A percentile compares a stretch with the other conserved stretches of the same genome.
Evolutionary conservation across 352 stramenopile species (phyloP).

Genomic region (Phytophthora multivora): DNA sequence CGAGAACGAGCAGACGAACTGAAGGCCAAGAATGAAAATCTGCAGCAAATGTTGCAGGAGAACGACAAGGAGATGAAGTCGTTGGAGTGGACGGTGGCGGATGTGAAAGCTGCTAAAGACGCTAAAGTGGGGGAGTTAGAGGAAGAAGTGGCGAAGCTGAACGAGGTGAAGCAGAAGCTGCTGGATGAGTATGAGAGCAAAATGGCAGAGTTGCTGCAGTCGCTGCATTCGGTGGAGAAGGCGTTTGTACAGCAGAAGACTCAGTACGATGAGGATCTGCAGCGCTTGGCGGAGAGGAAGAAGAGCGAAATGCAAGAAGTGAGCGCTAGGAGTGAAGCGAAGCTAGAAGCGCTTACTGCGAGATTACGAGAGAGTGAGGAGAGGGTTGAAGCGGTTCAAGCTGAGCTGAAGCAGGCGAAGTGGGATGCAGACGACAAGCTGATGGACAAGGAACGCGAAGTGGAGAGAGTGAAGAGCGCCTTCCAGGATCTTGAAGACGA

Average conservation of each 20-base stretch:
- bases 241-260: conserved; percentile 86
- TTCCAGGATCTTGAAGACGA: conserved; percentile 69
- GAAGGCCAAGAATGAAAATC: conserved; percentile 70
- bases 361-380: conserved; percentile 65
- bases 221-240: conserved; percentile 80
- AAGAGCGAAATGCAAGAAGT: conserved; percentile 43
- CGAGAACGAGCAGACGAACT: conserved; percentile 55
- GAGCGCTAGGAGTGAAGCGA: conserved; percentile 35
- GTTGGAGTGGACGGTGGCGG: conserved; percentile 72
- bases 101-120: conserved; percentile 62
- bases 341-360: conserved; percentile 45
- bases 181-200: conserved; percentile 88
- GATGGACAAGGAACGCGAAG: conserved; percentile 61
- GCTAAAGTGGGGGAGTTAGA: conserved; percentile 73
- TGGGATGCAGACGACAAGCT: conserved; percentile 70
- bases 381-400: conserved; percentile 47
- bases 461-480: conserved; percentile 52
- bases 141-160: conserved; percentile 50
- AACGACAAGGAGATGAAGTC: conserved; percentile 72
- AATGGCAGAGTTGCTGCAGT: conserved; percentile 84
- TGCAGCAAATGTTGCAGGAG: conserved; percentile 60
- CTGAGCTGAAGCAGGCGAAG: conserved; percentile 62
- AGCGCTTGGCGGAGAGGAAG: conserved; percentile 51
- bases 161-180: conserved; percentile 77
- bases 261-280: conserved; percentile 75